Evolutionary conservation across 768 basidiomycete species (phyloP).

Genomic region (Auriscalpium orientale): DNA sequence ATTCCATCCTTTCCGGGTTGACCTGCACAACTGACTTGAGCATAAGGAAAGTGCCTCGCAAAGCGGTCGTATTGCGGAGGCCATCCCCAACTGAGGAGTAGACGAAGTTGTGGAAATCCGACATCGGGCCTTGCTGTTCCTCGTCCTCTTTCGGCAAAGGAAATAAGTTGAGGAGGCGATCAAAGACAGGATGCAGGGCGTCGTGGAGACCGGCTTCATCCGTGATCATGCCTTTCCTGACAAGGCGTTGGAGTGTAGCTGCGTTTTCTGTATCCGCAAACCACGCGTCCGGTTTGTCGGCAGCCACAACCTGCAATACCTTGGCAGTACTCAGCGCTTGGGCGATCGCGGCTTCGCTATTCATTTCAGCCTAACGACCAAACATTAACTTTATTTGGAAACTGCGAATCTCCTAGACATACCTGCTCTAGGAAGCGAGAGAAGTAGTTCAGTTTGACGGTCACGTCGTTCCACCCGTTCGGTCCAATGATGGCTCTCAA

Average conservation of each 20-base stretch:
- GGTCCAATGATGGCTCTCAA: slow-evolving; percentile 77
- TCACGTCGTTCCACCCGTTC: slow-evolving; percentile 85
- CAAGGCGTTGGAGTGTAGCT: slow-evolving; percentile 64
- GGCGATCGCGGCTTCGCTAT: slow-evolving; percentile 51
- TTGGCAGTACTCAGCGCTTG: slow-evolving; percentile 78
- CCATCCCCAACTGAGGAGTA: slow-evolving; percentile 72
- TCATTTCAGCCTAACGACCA: slow-evolving; percentile 59
- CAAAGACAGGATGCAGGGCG: slow-evolving; percentile 73
- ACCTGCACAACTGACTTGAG: slow-evolving; percentile 78
- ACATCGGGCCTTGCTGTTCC: slow-evolving; percentile 54
- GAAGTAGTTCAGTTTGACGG: slow-evolving; percentile 88
- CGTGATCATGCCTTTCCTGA: slow-evolving; percentile 79
- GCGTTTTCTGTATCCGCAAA: slow-evolving; percentile 56
- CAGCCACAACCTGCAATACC: slow-evolving; percentile 79
- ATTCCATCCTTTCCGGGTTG: slow-evolving; percentile 76
- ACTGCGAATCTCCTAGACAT: slow-evolving; percentile 16
- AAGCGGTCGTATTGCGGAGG: slow-evolving; percentile 58
- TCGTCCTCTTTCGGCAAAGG: slow-evolving; percentile 77
- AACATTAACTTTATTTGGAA: background rate
- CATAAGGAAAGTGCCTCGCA: slow-evolving; percentile 80
- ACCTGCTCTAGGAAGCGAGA: slow-evolving; percentile 78
- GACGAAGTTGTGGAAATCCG: slow-evolving; percentile 74
- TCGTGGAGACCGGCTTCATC: slow-evolving; percentile 80
- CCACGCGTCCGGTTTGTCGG: slow-evolving; percentile 82
- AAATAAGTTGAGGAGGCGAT: slow-evolving; percentile 66